phyloP scores from a whole-genome alignment of 805 yeast genomes.

The Spathaspora gorwiae region DNA sequence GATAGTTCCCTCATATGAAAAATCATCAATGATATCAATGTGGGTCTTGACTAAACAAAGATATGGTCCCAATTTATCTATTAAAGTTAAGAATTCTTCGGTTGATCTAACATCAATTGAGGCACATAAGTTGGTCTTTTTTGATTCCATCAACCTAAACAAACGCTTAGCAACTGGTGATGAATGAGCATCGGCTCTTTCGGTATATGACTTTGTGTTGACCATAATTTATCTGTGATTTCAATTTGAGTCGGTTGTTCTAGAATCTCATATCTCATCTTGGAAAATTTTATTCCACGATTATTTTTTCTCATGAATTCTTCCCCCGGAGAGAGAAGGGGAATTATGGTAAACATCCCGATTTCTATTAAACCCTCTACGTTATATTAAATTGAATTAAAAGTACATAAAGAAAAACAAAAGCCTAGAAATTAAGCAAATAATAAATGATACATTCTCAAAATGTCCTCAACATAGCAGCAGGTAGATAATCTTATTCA shows the following conservation, averaged over 20 bases:
- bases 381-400: no score
- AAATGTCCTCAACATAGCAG: no score
- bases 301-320: no score
- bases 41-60: constrained; percentile 93
- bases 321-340: no score
- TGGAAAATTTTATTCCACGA: no score
- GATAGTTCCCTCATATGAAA: constrained; percentile 74
- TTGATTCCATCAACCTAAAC: constrained; percentile 66
- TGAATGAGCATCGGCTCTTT: constrained; percentile 65
- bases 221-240: constrained; percentile 13
- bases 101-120: constrained; percentile 88
- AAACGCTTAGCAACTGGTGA: constrained; percentile 79
- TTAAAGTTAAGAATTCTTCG: constrained; percentile 61
- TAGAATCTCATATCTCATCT: no score
- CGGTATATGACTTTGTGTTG: constrained; percentile 44
- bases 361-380: no score
- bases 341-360: no score
- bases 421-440: no score
- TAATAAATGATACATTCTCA: no score
- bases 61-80: constrained; percentile 83
- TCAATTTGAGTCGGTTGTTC: no score
- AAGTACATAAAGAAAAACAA: no score
- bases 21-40: constrained; percentile 88
- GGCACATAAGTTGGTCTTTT: constrained; percentile 88
- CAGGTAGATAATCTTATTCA: neutral